Percentiles rank a stretch among this genome's conserved stretches.
These are phyloP conservation scores for Sporothrix curviconia DNA, from an alignment of 2,329 filamentous ascomycete genomes.

Conservation along the genomic window DNA sequence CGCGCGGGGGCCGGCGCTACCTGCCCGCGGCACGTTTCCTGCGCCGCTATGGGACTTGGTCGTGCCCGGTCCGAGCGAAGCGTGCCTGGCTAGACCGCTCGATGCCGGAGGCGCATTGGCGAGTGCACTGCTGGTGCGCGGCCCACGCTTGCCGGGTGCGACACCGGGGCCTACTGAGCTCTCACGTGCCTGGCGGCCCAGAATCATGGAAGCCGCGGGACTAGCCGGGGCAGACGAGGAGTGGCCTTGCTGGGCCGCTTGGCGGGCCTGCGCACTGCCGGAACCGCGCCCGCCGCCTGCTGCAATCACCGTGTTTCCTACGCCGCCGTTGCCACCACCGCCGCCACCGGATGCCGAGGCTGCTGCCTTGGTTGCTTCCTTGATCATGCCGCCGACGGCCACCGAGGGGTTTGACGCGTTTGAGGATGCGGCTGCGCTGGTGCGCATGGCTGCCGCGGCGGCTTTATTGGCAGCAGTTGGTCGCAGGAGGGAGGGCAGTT, in stretches of 20 bases:
- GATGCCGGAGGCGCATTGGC: constrained; percentile 45
- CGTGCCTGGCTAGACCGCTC: constrained; percentile 54
- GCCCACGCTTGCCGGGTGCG: constrained; percentile 45
- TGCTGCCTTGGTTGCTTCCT: constrained; percentile 7
- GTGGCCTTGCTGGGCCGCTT: constrained; percentile 40
- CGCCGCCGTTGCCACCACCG: constrained; percentile 19
- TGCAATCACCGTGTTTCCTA: not conserved
- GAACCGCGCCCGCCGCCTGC: constrained; percentile 30
- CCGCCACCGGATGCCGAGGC: not conserved
- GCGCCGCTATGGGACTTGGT: constrained; percentile 41
- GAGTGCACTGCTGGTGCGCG: constrained; percentile 41
- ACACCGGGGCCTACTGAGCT: constrained; percentile 50
- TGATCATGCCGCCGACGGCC: constrained; percentile 22
- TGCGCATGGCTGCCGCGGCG: constrained; percentile 32
- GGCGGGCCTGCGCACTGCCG: constrained; percentile 40
- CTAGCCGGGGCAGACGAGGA: constrained; percentile 54
- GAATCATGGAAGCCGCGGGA: constrained; percentile 54
- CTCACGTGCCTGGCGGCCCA: constrained; percentile 51
- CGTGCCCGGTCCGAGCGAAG: constrained; percentile 57
- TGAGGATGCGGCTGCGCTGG: not conserved
- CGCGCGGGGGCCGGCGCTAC: constrained; percentile 54
- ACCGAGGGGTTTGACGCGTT: constrained; percentile 22
- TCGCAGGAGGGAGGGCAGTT: constrained; percentile 55
- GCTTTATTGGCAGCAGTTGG: constrained; percentile 48
- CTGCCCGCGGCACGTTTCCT: constrained; percentile 33